Evolutionary conservation across 139 green algal species (phyloP).

Genomic region (Mesostigma viride): DNA sequence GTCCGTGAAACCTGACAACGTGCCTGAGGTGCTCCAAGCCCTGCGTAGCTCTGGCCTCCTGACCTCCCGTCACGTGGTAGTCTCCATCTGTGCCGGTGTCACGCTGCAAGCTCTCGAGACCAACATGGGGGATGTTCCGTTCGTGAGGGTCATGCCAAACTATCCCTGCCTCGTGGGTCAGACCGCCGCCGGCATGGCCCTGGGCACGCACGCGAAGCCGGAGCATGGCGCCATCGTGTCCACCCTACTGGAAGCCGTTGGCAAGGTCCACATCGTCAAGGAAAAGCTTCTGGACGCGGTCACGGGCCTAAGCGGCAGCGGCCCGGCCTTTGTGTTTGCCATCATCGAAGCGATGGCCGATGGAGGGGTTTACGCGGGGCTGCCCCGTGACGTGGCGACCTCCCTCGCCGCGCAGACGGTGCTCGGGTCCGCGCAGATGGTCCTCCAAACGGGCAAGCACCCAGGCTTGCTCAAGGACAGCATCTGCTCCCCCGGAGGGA

Average conservation of each 20-base stretch:
- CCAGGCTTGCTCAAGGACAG: constrained; percentile 81
- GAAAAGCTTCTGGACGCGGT: constrained; percentile 86
- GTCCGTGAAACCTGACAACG: constrained; percentile 84
- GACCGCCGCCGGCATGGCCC: constrained; percentile 74
- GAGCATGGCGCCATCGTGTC: constrained; percentile 45
- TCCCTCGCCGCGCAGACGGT: constrained; percentile 71
- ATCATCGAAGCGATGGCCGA: constrained; percentile 93
- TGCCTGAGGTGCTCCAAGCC: constrained; percentile 55
- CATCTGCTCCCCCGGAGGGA: constrained; percentile 77
- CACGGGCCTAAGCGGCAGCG: constrained; percentile 78
- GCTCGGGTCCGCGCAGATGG: constrained; percentile 87
- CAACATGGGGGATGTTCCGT: constrained; percentile 43
- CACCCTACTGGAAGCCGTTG: constrained; percentile 31
- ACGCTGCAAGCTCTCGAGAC: constrained; percentile 51
- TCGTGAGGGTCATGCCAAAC: constrained; percentile 96
- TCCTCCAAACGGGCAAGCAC: constrained; percentile 86
- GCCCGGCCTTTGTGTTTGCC: constrained; percentile 88
- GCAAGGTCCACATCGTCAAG: constrained; percentile 33
- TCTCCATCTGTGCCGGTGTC: constrained; percentile 90
- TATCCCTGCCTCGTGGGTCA: constrained; percentile 87
- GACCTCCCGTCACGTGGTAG: constrained; percentile 41
- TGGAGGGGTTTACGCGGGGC: constrained; percentile 71
- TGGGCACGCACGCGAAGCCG: constrained; percentile 48
- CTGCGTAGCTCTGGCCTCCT: constrained; percentile 12
- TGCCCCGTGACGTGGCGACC: constrained; percentile 73